Evolutionary conservation across 169 alveolate species (phyloP).

Genomic region (Eimeria falciformis): DNA sequence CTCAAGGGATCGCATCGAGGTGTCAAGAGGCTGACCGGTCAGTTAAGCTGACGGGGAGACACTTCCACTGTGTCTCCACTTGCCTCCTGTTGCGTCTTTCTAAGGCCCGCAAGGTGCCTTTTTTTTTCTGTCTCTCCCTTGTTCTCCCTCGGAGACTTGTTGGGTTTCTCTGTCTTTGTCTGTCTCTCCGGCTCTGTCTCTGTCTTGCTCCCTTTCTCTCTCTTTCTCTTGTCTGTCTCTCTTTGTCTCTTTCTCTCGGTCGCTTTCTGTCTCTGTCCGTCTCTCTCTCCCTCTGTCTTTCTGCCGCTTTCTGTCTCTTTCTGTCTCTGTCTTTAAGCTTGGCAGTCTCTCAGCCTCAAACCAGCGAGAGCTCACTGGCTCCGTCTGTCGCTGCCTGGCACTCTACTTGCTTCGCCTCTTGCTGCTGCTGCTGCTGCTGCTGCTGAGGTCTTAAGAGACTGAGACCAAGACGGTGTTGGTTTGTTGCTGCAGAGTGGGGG

Average conservation of each 20-base stretch:
- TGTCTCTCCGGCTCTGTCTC: neutral
- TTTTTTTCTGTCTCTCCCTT: neutral
- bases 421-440: slow-evolving; percentile 14
- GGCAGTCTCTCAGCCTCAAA: too few relatives aligned
- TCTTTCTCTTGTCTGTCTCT: too few relatives aligned
- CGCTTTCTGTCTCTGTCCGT: neutral
- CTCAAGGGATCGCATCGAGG: slow-evolving; percentile 1
- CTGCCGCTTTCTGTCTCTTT: too few relatives aligned
- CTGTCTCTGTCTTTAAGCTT: too few relatives aligned
- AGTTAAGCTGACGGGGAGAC: too few relatives aligned
- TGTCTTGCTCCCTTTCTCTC: neutral
- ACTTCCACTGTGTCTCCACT: too few relatives aligned
- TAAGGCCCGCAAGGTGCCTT: neutral
- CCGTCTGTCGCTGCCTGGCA: too few relatives aligned
- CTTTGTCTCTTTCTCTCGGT: neutral
- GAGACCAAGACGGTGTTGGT: neutral
- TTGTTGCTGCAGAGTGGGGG: slow-evolving; percentile 3
- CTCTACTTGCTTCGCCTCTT: too few relatives aligned
- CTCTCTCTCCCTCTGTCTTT: neutral
- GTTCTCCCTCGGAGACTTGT: neutral
- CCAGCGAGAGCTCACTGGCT: too few relatives aligned
- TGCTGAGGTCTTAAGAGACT: neutral
- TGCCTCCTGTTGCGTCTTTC: neutral
- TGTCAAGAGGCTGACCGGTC: slow-evolving; percentile 45
- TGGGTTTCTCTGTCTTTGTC: neutral